These are phyloP conservation scores for Cercospora brassicicola DNA, from an alignment of 2,329 filamentous ascomycete genomes.

Conservation along the genomic window DNA sequence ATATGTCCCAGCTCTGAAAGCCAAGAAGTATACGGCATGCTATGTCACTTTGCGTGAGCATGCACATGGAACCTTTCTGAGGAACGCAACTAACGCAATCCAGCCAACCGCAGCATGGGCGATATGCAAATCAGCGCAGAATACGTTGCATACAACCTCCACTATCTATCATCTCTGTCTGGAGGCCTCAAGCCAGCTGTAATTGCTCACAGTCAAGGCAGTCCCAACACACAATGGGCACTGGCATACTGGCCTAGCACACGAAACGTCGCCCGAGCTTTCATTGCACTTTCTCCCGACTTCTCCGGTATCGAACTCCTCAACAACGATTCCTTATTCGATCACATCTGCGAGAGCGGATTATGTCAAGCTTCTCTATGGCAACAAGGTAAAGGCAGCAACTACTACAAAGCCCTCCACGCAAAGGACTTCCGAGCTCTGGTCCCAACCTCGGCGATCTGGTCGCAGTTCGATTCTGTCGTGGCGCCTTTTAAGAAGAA, in stretches of 20 bases:
- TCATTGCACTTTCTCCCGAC: slow-evolving; percentile 35
- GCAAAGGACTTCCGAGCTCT: slow-evolving; percentile 27
- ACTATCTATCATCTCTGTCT: slow-evolving; percentile 33
- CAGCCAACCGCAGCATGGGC: slow-evolving; percentile 34
- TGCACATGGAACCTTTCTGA: background rate
- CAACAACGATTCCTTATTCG: slow-evolving; percentile 25
- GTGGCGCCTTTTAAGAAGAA: slow-evolving; percentile 33
- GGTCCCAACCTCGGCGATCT: slow-evolving; percentile 36
- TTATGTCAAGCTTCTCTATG: slow-evolving; percentile 35
- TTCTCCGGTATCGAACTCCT: slow-evolving; percentile 34
- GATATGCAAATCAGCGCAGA: slow-evolving; percentile 39
- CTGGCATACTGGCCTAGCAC: slow-evolving; percentile 38
- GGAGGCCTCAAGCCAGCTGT: slow-evolving; percentile 32
- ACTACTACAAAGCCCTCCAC: slow-evolving; percentile 35
- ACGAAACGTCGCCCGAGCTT: slow-evolving; percentile 27
- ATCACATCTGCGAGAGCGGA: slow-evolving; percentile 29
- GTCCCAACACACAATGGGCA: slow-evolving; percentile 37
- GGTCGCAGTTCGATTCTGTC: slow-evolving; percentile 33
- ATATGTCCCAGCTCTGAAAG: slow-evolving; percentile 33
- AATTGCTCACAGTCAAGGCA: slow-evolving; percentile 36
- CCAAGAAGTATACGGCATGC: slow-evolving; percentile 36
- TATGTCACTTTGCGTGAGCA: slow-evolving; percentile 36
- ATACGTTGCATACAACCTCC: slow-evolving; percentile 37
- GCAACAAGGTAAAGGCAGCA: slow-evolving; percentile 35
- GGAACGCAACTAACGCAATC: background rate